Conservation (phyloP, 441 rosid genomes). For the Kokia cookei region DNA sequence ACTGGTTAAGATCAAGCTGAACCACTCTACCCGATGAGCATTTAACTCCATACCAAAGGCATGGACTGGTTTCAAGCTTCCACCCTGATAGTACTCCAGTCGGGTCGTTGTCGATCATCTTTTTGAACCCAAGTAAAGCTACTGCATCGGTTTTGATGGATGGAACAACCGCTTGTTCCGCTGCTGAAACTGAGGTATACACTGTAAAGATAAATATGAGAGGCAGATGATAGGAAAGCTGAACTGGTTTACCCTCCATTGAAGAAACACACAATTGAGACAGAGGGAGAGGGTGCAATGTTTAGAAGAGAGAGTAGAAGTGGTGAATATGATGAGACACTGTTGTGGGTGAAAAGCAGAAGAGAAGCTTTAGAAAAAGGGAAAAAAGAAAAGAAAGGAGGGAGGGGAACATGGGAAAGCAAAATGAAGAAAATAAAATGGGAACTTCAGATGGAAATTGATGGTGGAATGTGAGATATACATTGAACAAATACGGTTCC, state of each 20-base stretch:
- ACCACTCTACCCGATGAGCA: slow-evolving; percentile 65
- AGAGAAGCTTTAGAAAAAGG: slow-evolving; percentile 42
- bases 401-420: no score
- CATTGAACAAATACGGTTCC: neutral
- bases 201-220: slow-evolving; percentile 23
- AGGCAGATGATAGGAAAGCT: slow-evolving; percentile 26
- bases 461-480: no score
- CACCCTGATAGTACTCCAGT: slow-evolving; percentile 56
- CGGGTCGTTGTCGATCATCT: slow-evolving; percentile 61
- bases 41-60: slow-evolving; percentile 71
- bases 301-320: slow-evolving; percentile 15
- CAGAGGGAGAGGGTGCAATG: slow-evolving; percentile 10
- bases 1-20: slow-evolving; percentile 63
- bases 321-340: slow-evolving; percentile 46
- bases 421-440: no score
- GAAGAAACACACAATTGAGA: slow-evolving; percentile 21
- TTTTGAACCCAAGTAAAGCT: slow-evolving; percentile 62
- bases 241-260: slow-evolving; percentile 47
- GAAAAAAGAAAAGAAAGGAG: neutral
- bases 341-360: slow-evolving; percentile 28
- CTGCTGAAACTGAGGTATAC: slow-evolving; percentile 24
- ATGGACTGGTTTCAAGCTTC: slow-evolving; percentile 48
- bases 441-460: no score
- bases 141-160: slow-evolving; percentile 70
- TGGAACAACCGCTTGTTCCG: slow-evolving; percentile 19